These are phyloP conservation scores for Solanum pennellii DNA, from an alignment of 257 asterid species.

Conservation along the genomic window DNA sequence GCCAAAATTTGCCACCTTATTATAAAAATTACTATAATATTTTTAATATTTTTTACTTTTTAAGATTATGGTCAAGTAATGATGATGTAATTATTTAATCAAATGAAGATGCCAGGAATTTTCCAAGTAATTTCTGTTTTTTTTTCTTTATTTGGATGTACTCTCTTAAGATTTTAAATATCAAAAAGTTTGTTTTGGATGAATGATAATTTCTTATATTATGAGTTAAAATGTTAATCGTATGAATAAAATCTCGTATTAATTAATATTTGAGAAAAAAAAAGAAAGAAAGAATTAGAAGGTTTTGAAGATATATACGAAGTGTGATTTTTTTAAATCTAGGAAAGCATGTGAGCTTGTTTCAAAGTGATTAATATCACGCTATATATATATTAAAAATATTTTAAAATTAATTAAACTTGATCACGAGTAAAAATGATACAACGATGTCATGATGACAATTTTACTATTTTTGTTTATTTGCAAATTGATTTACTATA, in stretches of 20 bases:
- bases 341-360: background rate
- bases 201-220: background rate
- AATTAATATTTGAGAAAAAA: background rate
- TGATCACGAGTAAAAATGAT: too few species aligned
- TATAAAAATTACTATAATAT: background rate
- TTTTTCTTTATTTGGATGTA: background rate
- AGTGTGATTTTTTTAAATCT: background rate
- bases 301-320: background rate
- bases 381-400: background rate
- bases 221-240: background rate
- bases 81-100: background rate
- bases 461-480: background rate
- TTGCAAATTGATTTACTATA: background rate
- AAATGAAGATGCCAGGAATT: background rate
- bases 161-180: background rate
- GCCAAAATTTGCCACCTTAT: background rate
- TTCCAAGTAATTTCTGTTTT: background rate
- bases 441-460: background rate
- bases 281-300: background rate
- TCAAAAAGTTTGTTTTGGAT: background rate
- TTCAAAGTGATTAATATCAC: background rate
- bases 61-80: background rate
- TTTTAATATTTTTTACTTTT: background rate
- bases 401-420: background rate
- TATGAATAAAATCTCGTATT: accelerated